Evolutionary conservation across 345 rosid genomes (phyloP).

Genomic region (Citrus trifoliata): DNA sequence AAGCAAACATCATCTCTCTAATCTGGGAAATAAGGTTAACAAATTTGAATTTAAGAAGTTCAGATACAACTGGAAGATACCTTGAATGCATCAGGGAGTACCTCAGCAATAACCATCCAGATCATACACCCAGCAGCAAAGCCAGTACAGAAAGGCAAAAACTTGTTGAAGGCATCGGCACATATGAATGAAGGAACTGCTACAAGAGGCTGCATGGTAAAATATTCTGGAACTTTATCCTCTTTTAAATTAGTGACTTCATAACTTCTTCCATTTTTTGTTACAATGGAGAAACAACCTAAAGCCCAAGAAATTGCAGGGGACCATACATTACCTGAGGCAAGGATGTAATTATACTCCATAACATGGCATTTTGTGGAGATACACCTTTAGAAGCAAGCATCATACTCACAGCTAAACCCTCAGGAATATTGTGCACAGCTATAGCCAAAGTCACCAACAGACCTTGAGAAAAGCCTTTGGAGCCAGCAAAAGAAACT

Average conservation of each 20-base stretch:
- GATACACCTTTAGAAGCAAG: conserved; percentile 98
- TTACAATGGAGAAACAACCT: not conserved
- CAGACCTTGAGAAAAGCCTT: conserved; percentile 96
- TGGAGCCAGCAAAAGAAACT: conserved; percentile 98
- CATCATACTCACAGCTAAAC: conserved; percentile 99
- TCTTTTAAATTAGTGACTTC: not conserved
- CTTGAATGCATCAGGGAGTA: conserved; percentile 99
- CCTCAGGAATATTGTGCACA: conserved; percentile 98
- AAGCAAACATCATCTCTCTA: not conserved
- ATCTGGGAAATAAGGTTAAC: not conserved
- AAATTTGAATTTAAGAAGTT: not conserved
- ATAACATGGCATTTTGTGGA: conserved; percentile 97
- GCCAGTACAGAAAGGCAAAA: conserved; percentile 97
- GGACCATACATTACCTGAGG: conserved; percentile 67
- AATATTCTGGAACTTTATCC: not conserved
- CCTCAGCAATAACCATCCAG: conserved; percentile 99
- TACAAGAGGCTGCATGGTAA: conserved; percentile 67
- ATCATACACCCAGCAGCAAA: conserved; percentile 99
- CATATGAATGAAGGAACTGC: conserved; percentile 98
- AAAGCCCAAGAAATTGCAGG: conserved; percentile 7
- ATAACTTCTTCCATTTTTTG: not conserved
- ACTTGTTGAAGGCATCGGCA: conserved; percentile 92
- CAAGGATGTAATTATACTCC: conserved; percentile 97
- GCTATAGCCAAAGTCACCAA: conserved; percentile 96
- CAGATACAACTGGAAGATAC: conserved; percentile 29